Conservation (phyloP, 2,329 filamentous ascomycete species). For the Neopestalotiopsis rosae region DNA sequence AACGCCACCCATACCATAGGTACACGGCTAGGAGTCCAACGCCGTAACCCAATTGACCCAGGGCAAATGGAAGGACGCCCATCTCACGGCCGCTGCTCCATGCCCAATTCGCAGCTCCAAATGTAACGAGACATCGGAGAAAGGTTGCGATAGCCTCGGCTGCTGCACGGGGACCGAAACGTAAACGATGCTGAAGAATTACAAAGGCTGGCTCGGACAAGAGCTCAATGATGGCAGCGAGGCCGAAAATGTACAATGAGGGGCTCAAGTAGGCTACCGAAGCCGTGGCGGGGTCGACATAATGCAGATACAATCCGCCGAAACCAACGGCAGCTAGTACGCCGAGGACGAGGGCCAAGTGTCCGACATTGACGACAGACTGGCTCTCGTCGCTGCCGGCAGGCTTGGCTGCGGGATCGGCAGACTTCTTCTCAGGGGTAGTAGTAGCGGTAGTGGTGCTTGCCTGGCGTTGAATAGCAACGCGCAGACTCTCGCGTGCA, state of each 20-base stretch:
- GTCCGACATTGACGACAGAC: slow-evolving; percentile 86
- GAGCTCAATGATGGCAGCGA: slow-evolving; percentile 73
- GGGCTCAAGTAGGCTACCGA: slow-evolving; percentile 67
- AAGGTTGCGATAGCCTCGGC: slow-evolving; percentile 87
- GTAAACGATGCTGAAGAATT: slow-evolving; percentile 79
- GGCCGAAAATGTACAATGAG: slow-evolving; percentile 60
- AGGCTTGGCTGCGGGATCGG: slow-evolving; percentile 26
- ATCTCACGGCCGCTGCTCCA: slow-evolving; percentile 56
- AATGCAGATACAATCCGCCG: slow-evolving; percentile 70
- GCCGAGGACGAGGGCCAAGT: slow-evolving; percentile 76
- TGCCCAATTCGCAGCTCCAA: slow-evolving; percentile 71
- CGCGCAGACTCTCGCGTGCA: slow-evolving; percentile 85
- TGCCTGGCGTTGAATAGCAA: slow-evolving; percentile 84
- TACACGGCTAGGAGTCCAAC: slow-evolving; percentile 74
- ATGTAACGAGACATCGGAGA: slow-evolving; percentile 76
- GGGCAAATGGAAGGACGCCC: slow-evolving; percentile 86
- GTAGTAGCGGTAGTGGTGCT: slow-evolving; percentile 29
- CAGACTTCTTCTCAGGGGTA: slow-evolving; percentile 28
- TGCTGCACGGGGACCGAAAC: slow-evolving; percentile 79
- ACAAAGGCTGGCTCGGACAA: slow-evolving; percentile 89
- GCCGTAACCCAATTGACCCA: slow-evolving; percentile 84
- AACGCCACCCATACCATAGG: slow-evolving; percentile 59
- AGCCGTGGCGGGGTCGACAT: slow-evolving; percentile 50
- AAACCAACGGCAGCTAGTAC: slow-evolving; percentile 67
- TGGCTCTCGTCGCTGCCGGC: slow-evolving; percentile 57